A percentile compares a stretch with the other conserved stretches of the same genome.
These are phyloP conservation scores for Zasmidium angulare DNA, from an alignment of 2,329 filamentous ascomycete genomes.

Conservation along the genomic window DNA sequence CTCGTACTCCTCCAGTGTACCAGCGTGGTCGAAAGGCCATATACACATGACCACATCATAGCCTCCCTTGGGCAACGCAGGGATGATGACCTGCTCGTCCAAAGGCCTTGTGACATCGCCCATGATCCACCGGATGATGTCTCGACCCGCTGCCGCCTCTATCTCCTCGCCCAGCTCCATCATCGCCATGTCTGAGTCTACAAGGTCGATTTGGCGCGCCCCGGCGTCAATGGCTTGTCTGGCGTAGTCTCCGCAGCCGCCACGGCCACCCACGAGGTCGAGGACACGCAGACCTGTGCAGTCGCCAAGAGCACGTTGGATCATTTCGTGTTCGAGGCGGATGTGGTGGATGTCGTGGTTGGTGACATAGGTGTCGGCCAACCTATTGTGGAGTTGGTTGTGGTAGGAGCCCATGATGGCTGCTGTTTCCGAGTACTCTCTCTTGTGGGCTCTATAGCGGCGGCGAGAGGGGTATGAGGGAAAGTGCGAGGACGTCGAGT, in stretches of 20 bases:
- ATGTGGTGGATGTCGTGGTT: constrained; percentile 9
- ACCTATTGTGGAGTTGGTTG: constrained; percentile 11
- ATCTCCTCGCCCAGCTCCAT: constrained; percentile 15
- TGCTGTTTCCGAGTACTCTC: neutral
- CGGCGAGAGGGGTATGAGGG: neutral
- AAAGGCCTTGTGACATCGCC: constrained; percentile 11
- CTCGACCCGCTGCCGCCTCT: constrained; percentile 7
- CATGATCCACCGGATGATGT: constrained; percentile 14
- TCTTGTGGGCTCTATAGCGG: neutral
- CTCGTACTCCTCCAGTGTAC: constrained; percentile 7
- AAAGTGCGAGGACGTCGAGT: neutral
- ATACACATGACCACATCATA: constrained; percentile 20
- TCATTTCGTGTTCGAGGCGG: constrained; percentile 16
- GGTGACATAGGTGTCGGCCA: constrained; percentile 9
- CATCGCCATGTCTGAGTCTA: constrained; percentile 15
- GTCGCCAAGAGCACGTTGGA: constrained; percentile 14
- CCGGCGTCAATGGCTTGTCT: constrained; percentile 16
- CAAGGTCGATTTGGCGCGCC: constrained; percentile 15
- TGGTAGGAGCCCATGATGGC: neutral
- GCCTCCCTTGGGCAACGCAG: constrained; percentile 7
- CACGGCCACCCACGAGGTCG: constrained; percentile 19
- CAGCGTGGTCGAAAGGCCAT: constrained; percentile 17
- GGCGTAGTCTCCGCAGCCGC: constrained; percentile 19
- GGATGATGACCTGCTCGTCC: constrained; percentile 6
- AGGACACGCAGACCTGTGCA: constrained; percentile 14